Base-by-base conservation (phyloP, 768 basidiomycete genomes). In the Kwoniella botswanensis region DNA sequence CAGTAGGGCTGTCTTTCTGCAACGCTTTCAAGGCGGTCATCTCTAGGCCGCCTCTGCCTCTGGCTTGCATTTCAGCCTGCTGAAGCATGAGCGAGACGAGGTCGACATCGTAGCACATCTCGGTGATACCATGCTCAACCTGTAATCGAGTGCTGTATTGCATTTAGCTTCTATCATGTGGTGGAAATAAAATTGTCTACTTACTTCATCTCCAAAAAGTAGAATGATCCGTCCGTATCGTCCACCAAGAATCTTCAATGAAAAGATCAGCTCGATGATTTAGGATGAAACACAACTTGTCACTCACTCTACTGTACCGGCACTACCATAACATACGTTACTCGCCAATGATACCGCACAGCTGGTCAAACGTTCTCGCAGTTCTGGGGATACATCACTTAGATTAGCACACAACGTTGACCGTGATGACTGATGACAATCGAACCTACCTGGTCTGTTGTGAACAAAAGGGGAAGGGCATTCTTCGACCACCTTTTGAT, bases 401-500 rank as follows among this genome's bases (percentile, higher is more conserved):
- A 10, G 9, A 53, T 65, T 53, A 65, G 64, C 52, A 57, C 52
- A 57, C 21, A 15, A 22, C 21, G 21, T 3, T 44, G n/a, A 7
- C 7, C 22, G 15, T 17, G 5, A 35, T 52, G 24, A 24, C 12
- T 11, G 24, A 55, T 11, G 44, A 3, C 12, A 10, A 55, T n/a
- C 18, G 29, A 15, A 74, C 84, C 41, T 71, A 87, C 89, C 87
- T 41, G 86, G 85, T 78, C 86, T 83, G 2, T 74, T 64, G 1
- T 79, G 63, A 52, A 89, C 84, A 75, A 89, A 90, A 0, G 90
- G 88, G 73, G 88, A 89, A 0, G 89, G 88, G 3, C 87, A 86
- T 74, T 91, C 90, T 72, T 92, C 90, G 24, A 92, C 87, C 2
- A 92, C 86, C 77, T 92, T 92, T 79, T 92, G 90, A 72, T 91